These are phyloP conservation scores for Dactylonectria macrodidyma DNA, from an alignment of 2,329 filamentous ascomycete species.

Conservation along the genomic window DNA sequence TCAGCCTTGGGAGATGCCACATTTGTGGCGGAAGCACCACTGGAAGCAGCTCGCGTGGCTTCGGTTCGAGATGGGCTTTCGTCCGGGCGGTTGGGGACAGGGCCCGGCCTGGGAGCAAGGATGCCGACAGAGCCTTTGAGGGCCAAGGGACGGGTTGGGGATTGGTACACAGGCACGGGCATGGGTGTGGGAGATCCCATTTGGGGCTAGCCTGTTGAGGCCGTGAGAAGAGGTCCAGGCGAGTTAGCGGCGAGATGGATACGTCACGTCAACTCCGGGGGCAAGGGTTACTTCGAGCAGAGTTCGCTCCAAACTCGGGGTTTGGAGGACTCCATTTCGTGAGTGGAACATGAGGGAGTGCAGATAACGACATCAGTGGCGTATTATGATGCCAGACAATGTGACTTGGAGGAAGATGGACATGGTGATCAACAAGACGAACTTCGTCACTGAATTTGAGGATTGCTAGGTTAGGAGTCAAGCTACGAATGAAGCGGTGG, in stretches of 20 bases:
- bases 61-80: constrained; percentile 42
- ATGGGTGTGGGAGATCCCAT: constrained; percentile 27
- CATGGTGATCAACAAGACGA: not conserved
- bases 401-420: not conserved
- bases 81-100: constrained; percentile 46
- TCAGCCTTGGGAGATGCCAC: not conserved
- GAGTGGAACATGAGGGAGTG: constrained; percentile 11
- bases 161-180: constrained; percentile 14
- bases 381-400: not conserved
- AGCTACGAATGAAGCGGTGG: constrained; percentile 4
- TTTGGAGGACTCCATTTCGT: constrained; percentile 21
- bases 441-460: not conserved
- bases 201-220: constrained; percentile 28
- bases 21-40: constrained; percentile 27
- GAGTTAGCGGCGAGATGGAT: constrained; percentile 40
- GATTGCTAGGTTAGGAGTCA: not conserved
- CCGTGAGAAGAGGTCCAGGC: constrained; percentile 30
- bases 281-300: not conserved
- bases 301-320: constrained; percentile 40
- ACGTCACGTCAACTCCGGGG: constrained; percentile 12
- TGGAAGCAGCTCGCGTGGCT: constrained; percentile 39
- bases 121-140: constrained; percentile 29
- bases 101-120: constrained; percentile 38
- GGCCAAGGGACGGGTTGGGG: constrained; percentile 33
- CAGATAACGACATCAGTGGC: constrained; percentile 6